phyloP scores from a whole-genome alignment of 495 filamentous ascomycete species.

The Lichenothelia convexa region DNA sequence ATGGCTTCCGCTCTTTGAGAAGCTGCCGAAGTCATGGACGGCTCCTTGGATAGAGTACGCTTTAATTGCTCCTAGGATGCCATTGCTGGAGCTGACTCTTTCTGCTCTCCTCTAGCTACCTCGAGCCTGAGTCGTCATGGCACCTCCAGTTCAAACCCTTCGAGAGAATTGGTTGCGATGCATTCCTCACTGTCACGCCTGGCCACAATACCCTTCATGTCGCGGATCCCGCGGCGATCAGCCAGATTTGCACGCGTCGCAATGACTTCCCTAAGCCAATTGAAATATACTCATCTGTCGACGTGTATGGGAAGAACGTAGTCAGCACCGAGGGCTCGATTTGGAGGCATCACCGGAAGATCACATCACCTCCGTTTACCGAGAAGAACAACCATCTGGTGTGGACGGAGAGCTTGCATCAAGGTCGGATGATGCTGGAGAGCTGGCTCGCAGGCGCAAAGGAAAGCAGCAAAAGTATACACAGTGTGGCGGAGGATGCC shows the following conservation, averaged over 20 bases:
- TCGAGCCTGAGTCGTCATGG: constrained; percentile 26
- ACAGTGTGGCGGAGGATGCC: constrained; percentile 35
- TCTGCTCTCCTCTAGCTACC: constrained; percentile 8
- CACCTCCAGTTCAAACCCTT: constrained; percentile 23
- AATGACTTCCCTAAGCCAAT: constrained; percentile 52
- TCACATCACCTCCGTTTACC: constrained; percentile 47
- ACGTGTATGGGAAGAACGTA: constrained; percentile 46
- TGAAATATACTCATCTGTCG: constrained; percentile 34
- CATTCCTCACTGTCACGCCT: constrained; percentile 38
- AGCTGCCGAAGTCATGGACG: constrained; percentile 28
- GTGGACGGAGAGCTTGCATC: constrained; percentile 39
- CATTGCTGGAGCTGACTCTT: background rate
- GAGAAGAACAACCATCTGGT: constrained; percentile 53
- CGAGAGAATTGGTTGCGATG: constrained; percentile 24
- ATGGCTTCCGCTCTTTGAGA: constrained; percentile 30
- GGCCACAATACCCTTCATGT: constrained; percentile 27
- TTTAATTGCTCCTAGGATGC: background rate
- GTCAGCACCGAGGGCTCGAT: constrained; percentile 40
- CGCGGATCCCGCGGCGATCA: constrained; percentile 38
- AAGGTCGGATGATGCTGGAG: constrained; percentile 33
- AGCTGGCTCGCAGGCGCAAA: constrained; percentile 27
- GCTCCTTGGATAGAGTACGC: constrained; percentile 26
- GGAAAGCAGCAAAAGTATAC: constrained; percentile 26
- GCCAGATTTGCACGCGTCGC: constrained; percentile 37
- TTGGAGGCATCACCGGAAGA: constrained; percentile 52